These are phyloP conservation scores for Backusella mclennaniae DNA, from an alignment of 192 early-diverging fungal genomes.

Conservation along the genomic window DNA sequence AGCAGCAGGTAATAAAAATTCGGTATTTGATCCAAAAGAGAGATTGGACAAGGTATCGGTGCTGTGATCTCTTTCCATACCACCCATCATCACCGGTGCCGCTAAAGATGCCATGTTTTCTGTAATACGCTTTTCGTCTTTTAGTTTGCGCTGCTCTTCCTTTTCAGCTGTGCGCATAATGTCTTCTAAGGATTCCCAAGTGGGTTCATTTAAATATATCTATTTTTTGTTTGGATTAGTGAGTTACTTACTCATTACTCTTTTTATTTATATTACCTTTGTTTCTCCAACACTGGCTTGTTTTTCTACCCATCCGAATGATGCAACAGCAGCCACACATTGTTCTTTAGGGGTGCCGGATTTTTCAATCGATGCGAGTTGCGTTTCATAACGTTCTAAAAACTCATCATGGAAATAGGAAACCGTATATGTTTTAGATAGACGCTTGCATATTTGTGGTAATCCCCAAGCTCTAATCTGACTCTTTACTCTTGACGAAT, in stretches of 20 bases:
- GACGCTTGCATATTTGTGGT: slow-evolving; percentile 60
- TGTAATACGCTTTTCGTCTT: slow-evolving; percentile 37
- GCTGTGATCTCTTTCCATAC: slow-evolving; percentile 26
- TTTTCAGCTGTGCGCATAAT: slow-evolving; percentile 70
- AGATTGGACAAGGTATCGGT: slow-evolving; percentile 25
- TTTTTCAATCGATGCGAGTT: not conserved
- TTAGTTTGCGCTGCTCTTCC: slow-evolving; percentile 44
- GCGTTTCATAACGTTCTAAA: slow-evolving; percentile 58
- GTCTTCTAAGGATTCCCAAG: slow-evolving; percentile 86
- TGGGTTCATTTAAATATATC: slow-evolving; percentile 70
- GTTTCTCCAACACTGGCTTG: slow-evolving; percentile 60
- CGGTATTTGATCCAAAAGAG: slow-evolving; percentile 31
- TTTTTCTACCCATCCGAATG: slow-evolving; percentile 54
- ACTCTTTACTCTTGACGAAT: slow-evolving; percentile 62
- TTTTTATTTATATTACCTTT: slow-evolving; percentile 33
- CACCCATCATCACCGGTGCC: not conserved
- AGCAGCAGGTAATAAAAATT: slow-evolving; percentile 6
- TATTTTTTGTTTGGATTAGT: slow-evolving; percentile 19
- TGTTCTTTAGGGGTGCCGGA: slow-evolving; percentile 22
- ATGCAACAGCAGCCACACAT: slow-evolving; percentile 48
- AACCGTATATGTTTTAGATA: slow-evolving; percentile 72
- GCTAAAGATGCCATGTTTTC: slow-evolving; percentile 22
- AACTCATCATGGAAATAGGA: slow-evolving; percentile 78
- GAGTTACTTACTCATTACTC: not conserved
- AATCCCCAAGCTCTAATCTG: slow-evolving; percentile 76